Evolutionary conservation across 2,329 filamentous ascomycete species (phyloP).

Genomic region (Nigrograna mackinnonii): DNA sequence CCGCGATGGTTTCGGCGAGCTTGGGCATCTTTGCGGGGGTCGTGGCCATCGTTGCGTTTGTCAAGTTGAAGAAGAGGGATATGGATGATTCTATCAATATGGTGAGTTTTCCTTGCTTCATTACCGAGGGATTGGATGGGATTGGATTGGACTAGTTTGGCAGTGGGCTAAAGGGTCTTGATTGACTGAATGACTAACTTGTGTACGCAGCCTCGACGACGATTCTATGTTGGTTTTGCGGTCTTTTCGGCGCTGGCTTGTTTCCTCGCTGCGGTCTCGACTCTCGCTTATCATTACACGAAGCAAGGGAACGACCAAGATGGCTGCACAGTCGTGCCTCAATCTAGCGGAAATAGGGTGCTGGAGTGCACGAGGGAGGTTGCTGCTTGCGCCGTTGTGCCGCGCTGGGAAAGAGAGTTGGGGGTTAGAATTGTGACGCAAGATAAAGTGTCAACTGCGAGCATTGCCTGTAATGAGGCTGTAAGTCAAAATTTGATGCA

Average conservation of each 20-base stretch:
- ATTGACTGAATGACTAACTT: not conserved
- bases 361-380: slow-evolving; percentile 5
- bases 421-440: no score
- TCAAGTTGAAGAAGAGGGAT: slow-evolving; percentile 1
- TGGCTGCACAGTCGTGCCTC: slow-evolving; percentile 1
- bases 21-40: slow-evolving; percentile 4
- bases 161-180: no score
- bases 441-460: no score
- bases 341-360: not conserved
- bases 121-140: not conserved
- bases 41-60: slow-evolving; percentile 3
- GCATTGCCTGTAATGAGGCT: not conserved
- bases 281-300: slow-evolving; percentile 5
- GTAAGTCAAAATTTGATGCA: not conserved
- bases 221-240: slow-evolving; percentile 6
- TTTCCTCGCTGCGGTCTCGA: slow-evolving; percentile 3
- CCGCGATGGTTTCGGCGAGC: slow-evolving; percentile 1
- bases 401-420: not conserved
- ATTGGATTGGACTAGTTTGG: no score
- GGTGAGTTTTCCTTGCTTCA: slow-evolving; percentile 1
- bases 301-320: slow-evolving; percentile 1
- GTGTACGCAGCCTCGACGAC: slow-evolving; percentile 3
- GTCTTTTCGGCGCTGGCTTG: not conserved
- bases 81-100: slow-evolving; percentile 5
- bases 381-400: slow-evolving; percentile 4